phyloP scores from a whole-genome alignment of 2,329 filamentous ascomycete genomes.

The Phaeosphaeria sp. region DNA sequence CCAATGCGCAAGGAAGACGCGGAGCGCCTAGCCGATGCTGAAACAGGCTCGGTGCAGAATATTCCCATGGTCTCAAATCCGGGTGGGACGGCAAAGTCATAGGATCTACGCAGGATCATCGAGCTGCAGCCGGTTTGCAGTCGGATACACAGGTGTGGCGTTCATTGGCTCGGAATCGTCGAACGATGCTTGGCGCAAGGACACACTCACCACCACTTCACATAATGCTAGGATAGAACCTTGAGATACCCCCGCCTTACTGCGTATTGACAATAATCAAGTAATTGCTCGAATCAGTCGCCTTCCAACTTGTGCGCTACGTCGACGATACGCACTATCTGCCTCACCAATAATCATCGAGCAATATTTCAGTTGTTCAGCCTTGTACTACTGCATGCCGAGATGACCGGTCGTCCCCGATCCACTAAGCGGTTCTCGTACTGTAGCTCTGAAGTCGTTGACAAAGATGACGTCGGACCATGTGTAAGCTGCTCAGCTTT shows the following conservation, averaged over 20 bases:
- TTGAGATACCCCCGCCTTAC: constrained; percentile 5
- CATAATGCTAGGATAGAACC: background rate
- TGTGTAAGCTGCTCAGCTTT: constrained; percentile 10
- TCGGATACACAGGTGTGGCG: constrained; percentile 3
- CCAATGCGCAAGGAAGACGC: constrained; percentile 35
- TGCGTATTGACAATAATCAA: constrained; percentile 3
- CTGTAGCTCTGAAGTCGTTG: constrained; percentile 15
- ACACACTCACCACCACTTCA: constrained; percentile 4
- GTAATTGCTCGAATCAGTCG: background rate
- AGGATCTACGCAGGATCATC: constrained; percentile 20
- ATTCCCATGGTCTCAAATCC: constrained; percentile 24
- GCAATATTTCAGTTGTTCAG: constrained; percentile 8
- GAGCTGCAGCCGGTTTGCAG: constrained; percentile 6
- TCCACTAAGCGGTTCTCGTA: constrained; percentile 20
- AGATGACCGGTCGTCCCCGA: constrained; percentile 30
- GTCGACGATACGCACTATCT: background rate
- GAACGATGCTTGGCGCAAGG: constrained; percentile 2
- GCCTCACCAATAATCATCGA: background rate
- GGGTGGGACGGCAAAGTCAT: constrained; percentile 27
- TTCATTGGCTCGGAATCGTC: background rate
- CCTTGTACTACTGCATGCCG: constrained; percentile 28
- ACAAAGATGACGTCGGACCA: constrained; percentile 36
- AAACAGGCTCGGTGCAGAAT: constrained; percentile 26
- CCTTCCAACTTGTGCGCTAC: background rate
- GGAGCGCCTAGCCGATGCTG: constrained; percentile 27